phyloP scores from a whole-genome alignment of 257 asterid genomes.

The Eucommia ulmoides region DNA sequence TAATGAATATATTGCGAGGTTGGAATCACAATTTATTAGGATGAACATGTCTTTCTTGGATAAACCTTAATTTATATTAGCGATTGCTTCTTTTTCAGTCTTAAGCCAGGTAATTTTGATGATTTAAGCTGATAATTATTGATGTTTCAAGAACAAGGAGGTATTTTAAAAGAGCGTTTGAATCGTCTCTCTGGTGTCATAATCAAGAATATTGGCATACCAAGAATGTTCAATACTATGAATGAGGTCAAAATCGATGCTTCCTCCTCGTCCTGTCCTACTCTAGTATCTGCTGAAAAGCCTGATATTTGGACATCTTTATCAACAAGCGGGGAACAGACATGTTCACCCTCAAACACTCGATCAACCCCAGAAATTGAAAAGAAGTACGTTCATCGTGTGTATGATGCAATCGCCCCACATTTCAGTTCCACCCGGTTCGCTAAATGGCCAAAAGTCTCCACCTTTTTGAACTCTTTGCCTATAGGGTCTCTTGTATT shows the following conservation, averaged over 20 bases:
- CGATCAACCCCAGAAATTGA: constrained; percentile 86
- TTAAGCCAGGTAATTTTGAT: constrained; percentile 15
- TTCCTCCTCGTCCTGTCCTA: no score
- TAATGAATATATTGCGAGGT: no score
- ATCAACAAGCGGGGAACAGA: constrained; percentile 17
- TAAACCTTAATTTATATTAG: not conserved
- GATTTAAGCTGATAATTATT: constrained; percentile 37
- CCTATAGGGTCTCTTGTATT: constrained; percentile 66
- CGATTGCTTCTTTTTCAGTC: constrained; percentile 2
- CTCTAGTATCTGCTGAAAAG: constrained; percentile 15
- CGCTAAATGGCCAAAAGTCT: constrained; percentile 98
- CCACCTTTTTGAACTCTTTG: constrained; percentile 58
- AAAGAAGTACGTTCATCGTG: constrained; percentile 84
- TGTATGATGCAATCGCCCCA: constrained; percentile 98
- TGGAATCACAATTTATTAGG: no score
- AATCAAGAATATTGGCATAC: not conserved
- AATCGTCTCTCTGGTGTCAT: constrained; percentile 6
- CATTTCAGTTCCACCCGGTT: constrained; percentile 92
- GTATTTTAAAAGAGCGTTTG: constrained; percentile 6
- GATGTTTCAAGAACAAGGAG: constrained; percentile 16
- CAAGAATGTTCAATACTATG: constrained; percentile 38
- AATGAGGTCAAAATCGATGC: constrained; percentile 22
- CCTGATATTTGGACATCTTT: constrained; percentile 38
- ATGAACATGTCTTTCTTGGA: not conserved
- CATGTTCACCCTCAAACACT: constrained; percentile 29